Evolutionary conservation across 2,329 filamentous ascomycete genomes (phyloP).

Genomic region (Fusarium robinianum): DNA sequence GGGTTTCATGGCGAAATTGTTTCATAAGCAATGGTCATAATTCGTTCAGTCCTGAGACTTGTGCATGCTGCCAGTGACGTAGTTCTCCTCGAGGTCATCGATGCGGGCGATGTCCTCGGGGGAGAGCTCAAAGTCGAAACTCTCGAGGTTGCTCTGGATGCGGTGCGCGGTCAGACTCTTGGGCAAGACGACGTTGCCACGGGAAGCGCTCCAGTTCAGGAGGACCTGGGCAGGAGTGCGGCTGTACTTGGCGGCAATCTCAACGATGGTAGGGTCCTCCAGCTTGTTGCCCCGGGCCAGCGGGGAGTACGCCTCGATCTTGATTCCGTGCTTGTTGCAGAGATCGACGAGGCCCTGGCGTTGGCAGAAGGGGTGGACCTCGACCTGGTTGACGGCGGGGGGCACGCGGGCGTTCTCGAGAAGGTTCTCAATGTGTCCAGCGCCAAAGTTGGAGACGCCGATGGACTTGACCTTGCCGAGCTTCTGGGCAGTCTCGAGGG

Average conservation of each 20-base stretch:
- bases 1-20: conserved; percentile 12
- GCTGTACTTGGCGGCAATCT: conserved; percentile 69
- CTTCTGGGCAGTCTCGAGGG: conserved; percentile 67
- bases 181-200: conserved; percentile 73
- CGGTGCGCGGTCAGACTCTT: conserved; percentile 70
- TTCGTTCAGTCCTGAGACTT: conserved; percentile 44
- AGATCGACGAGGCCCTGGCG: conserved; percentile 62
- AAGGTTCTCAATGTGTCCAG: conserved; percentile 60
- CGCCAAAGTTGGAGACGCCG: conserved; percentile 79
- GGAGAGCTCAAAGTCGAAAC: conserved; percentile 65
- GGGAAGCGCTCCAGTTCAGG: conserved; percentile 78
- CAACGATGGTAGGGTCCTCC: conserved; percentile 63
- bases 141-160: conserved; percentile 67
- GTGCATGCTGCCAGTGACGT: conserved; percentile 65
- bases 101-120: conserved; percentile 63
- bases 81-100: conserved; percentile 69
- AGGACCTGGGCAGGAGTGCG: conserved; percentile 76
- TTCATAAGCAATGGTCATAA: conserved; percentile 3
- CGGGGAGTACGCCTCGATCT: conserved; percentile 59
- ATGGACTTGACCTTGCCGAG: conserved; percentile 69
- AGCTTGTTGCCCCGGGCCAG: conserved; percentile 46
- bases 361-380: conserved; percentile 76
- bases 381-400: conserved; percentile 78
- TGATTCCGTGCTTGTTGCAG: conserved; percentile 60
- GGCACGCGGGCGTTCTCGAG: conserved; percentile 60